phyloP scores from a whole-genome alignment of 169 alveolate genomes.

The Prorocentrum cordatum region DNA sequence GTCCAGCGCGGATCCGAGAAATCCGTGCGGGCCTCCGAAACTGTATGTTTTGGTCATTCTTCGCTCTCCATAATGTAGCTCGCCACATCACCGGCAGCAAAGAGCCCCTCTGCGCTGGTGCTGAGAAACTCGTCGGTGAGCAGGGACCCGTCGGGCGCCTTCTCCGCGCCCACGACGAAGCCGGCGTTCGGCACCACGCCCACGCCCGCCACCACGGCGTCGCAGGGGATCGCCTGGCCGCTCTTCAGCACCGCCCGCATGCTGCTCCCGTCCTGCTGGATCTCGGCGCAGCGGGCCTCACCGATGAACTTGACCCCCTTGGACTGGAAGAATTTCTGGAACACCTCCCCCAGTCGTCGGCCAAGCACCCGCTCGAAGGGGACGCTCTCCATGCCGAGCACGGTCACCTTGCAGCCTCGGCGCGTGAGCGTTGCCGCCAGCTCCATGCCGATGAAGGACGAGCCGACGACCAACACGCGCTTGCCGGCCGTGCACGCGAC shows the following conservation, averaged over 20 bases:
- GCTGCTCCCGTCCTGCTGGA: neutral
- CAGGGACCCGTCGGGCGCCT: slow-evolving; percentile 1
- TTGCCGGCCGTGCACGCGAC: neutral
- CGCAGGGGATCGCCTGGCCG: neutral
- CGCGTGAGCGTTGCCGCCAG: slow-evolving; percentile 9
- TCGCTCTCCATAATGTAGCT: too few species aligned
- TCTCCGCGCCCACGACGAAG: neutral
- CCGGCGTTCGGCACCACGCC: slow-evolving; percentile 11
- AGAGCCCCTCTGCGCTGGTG: neutral
- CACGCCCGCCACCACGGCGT: neutral
- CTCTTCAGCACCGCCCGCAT: neutral
- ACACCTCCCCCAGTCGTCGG: neutral
- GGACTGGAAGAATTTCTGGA: neutral
- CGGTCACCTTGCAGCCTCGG: slow-evolving; percentile 1
- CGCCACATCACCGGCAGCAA: slow-evolving; percentile 8
- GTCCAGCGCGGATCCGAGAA: too few species aligned
- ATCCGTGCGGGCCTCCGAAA: too few species aligned
- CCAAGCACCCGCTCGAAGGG: slow-evolving; percentile 34
- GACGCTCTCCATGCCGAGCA: neutral
- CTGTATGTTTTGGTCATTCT: too few species aligned
- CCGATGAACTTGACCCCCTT: neutral
- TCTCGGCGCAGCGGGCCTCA: neutral
- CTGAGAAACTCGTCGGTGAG: neutral
- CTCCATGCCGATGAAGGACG: slow-evolving; percentile 34
- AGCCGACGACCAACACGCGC: neutral